A percentile compares a stretch with the other conserved stretches of the same genome.
These are phyloP conservation scores for Boletus subluridellus DNA, from an alignment of 1,284 basidiomycete genomes.

Conservation along the genomic window DNA sequence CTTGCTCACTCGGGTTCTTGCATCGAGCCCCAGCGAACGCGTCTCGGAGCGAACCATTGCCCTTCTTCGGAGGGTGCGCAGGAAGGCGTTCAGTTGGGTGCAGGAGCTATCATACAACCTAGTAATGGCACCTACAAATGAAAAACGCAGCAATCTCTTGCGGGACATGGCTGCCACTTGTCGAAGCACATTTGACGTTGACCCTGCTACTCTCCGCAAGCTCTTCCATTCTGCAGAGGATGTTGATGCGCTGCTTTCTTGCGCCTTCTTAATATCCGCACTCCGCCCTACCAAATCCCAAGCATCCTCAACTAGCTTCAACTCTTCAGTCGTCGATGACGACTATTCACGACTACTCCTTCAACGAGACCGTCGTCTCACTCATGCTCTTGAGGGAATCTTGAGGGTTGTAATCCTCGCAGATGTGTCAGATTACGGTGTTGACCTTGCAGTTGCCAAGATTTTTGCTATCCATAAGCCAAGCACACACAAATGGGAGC, in stretches of 20 bases:
- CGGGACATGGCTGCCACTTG: conserved; percentile 38
- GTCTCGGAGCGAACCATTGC: conserved; percentile 10
- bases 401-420: conserved; percentile 10
- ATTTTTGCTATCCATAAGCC: conserved; percentile 29
- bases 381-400: conserved; percentile 25
- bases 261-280: conserved; percentile 30
- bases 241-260: conserved; percentile 35
- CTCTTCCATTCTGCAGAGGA: conserved; percentile 27
- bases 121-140: conserved; percentile 16
- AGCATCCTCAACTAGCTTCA: neutral
- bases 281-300: rapidly evolving
- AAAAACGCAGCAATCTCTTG: conserved; percentile 26
- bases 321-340: neutral
- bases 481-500: neutral
- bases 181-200: conserved; percentile 40
- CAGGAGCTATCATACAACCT: conserved; percentile 27
- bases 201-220: conserved; percentile 10
- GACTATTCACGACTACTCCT: conserved; percentile 9
- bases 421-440: conserved; percentile 11
- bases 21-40: conserved; percentile 14
- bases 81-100: conserved; percentile 38
- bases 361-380: conserved; percentile 23
- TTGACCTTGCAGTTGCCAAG: conserved; percentile 35
- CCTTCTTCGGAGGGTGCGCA: conserved; percentile 33
- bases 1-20: conserved; percentile 35